A percentile compares a stretch with the other conserved stretches of the same genome.
Evolutionary conservation across 257 asterid species (phyloP).

Genomic region (Mitragyna speciosa): DNA sequence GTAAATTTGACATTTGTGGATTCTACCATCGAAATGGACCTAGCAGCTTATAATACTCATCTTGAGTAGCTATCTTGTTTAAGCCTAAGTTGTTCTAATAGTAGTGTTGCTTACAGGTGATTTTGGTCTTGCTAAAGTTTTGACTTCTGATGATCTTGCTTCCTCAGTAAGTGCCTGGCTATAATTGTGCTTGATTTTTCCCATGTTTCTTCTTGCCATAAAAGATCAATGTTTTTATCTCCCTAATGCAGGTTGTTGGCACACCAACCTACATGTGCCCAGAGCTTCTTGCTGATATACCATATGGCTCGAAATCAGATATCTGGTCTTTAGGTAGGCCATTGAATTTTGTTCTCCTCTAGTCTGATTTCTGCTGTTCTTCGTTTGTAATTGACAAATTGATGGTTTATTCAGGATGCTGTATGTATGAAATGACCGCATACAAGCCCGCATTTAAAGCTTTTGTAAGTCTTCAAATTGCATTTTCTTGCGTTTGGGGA

Average conservation of each 20-base stretch:
- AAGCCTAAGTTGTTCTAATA: constrained; percentile 12
- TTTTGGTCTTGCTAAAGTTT: constrained; percentile 96
- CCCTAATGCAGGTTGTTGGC: constrained; percentile 79
- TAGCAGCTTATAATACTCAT: not conserved
- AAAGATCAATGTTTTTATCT: not conserved
- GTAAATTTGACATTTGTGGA: constrained; percentile 33
- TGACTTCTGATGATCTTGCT: constrained; percentile 90
- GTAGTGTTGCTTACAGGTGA: constrained; percentile 60
- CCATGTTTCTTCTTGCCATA: not conserved
- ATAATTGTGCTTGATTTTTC: constrained; percentile 6
- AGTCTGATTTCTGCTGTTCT: constrained; percentile 18
- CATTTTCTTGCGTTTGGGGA: not conserved
- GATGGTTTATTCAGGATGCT: constrained; percentile 63
- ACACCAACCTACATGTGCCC: constrained; percentile 99
- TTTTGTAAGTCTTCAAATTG: constrained; percentile 61
- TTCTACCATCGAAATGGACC: not conserved
- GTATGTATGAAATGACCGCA: constrained; percentile 91
- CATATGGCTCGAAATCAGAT: constrained; percentile 96
- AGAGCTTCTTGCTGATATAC: constrained; percentile 98
- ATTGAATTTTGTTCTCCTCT: constrained; percentile 18
- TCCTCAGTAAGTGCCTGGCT: constrained; percentile 71
- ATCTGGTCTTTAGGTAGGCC: constrained; percentile 93
- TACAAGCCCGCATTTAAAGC: constrained; percentile 89
- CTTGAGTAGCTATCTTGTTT: not conserved
- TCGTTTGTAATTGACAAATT: constrained; percentile 15